Base-by-base conservation (phyloP, 1,284 basidiomycete species). In the Pseudozyma sp. region DNA sequence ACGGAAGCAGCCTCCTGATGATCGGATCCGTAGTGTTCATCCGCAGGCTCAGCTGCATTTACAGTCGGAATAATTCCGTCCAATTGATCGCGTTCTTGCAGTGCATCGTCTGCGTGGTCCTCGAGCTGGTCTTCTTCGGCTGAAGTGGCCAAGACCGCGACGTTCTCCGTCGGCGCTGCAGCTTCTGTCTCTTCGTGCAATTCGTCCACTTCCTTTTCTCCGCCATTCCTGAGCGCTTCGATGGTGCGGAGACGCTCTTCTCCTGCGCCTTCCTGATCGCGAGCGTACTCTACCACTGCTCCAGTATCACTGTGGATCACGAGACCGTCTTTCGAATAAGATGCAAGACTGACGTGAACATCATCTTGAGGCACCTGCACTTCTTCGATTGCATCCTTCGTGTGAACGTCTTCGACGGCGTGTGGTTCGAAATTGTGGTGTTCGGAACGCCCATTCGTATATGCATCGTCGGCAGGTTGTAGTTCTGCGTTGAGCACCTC, bases 1-100 rank as follows among this genome's bases (percentile, higher is more conserved):
- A 83, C 52, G 7, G 80, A 48, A 5, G 54, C 40, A 14, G 48
- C 38, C 34, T 52, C 48, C 10, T 49, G 60, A 11, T 59, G 53
- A 19, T 69, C 66, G 2, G 49, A n/a, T 13, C 36, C 19, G 38
- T 55, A 39, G 43, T 64, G 51, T n/a, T 42, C 58, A 19, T 52
- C 50, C 25, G 25, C 25, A 31, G 25, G 25, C 25, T 31, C 25
- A 31, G 25, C 25, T 31, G 25, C 25, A 31, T 31, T 31, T 31
- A 6, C 25, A 31, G 25, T 6, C 8, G 10, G 9, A 12, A 19
- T 54, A 12, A 43, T 50, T 4, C 21, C 58, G 11, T 60, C 36
- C 12, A 38, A 25, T 19, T 44, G 58, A 4, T n/a, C 62, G 13
- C 14, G 18, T 5, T 16, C 45, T 5, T 54, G 38, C 11, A 49